Evolutionary conservation across 2,329 filamentous ascomycete species (phyloP), one percentile per base, ranked within the genome.

Genomic region (Triangularia setosa): DNA sequence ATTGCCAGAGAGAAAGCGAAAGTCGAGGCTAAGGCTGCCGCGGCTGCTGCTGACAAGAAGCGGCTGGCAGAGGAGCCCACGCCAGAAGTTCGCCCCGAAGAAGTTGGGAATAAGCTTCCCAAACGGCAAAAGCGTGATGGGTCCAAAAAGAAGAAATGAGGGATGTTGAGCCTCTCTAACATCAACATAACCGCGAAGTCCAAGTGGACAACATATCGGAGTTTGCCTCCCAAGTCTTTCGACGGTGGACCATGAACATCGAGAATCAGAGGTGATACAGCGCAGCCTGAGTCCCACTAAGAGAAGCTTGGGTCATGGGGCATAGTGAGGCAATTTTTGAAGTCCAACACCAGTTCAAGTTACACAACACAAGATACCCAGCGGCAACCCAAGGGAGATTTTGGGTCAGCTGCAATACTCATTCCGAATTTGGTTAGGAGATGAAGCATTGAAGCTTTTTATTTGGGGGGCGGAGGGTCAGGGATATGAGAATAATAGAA

Each of bases 1-100:
- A 82, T 87, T 67, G 82, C 83, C 1, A 84, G 82, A 68, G 84
- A 71, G 63, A 63, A 67, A 11, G 68, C 66, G 18, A 72, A 70
- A 62, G 69, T 66, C 9, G 64, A 58, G 2, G 62, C 62, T 11
- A 67, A 65, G 53, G 64, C 65, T 27, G 63, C 73, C 33, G 75
- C 57, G 76, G 65, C 77, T 77, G 68, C 81, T 84, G 14, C 57
- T n/a, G 55, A 75, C 61, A 75, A 76, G 66, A 80, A 83, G 70
- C 74, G 80, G 60, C 73, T 75, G 1, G 76, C 75, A 1, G 74
- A 75, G 33, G 75, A 60, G 2, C 2, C 58, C 9, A 33, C 65
- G 12, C 24, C 62, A 14, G 66, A 64, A 21, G 57, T 4, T 23
- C 55, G 60, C 44, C 11, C 60, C 5, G 64, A 44, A 16, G 24